Evolutionary conservation across 1,284 basidiomycete genomes (phyloP).

Genomic region (Sphaerobolus stellatus): DNA sequence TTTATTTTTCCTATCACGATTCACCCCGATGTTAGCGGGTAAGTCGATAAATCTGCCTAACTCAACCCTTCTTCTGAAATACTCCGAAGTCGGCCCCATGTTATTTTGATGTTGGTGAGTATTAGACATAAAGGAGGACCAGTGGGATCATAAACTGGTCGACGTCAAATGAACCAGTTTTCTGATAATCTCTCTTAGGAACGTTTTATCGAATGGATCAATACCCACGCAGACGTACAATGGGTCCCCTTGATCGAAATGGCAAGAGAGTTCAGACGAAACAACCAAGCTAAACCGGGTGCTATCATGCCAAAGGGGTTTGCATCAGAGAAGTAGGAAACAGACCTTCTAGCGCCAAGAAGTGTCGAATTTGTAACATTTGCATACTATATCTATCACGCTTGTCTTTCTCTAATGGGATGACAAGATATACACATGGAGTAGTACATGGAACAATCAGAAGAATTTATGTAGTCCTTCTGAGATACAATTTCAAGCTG

Average conservation of each 20-base stretch:
- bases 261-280: slow-evolving; percentile 49
- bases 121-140: neutral
- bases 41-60: slow-evolving; percentile 22
- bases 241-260: slow-evolving; percentile 75
- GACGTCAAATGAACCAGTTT: neutral
- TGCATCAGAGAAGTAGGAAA: too few relatives aligned
- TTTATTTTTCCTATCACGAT: slow-evolving; percentile 79
- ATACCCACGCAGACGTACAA: slow-evolving; percentile 67
- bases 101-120: slow-evolving; percentile 65
- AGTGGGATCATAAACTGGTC: neutral
- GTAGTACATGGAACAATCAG: too few relatives aligned
- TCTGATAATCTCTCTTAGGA: slow-evolving; percentile 41
- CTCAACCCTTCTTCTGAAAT: slow-evolving; percentile 1
- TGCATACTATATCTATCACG: too few relatives aligned
- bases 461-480: too few relatives aligned
- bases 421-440: too few relatives aligned
- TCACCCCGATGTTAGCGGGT: slow-evolving; percentile 78
- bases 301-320: slow-evolving; percentile 15
- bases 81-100: slow-evolving; percentile 44
- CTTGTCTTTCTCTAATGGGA: too few relatives aligned
- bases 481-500: too few relatives aligned
- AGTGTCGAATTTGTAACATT: too few relatives aligned
- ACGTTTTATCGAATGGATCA: slow-evolving; percentile 77
- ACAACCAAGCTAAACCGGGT: slow-evolving; percentile 13
- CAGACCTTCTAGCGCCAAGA: too few relatives aligned